A percentile compares a stretch with the other conserved stretches of the same genome.
Conservation (phyloP, 495 filamentous ascomycete species). For the Entonaema liquescens region DNA sequence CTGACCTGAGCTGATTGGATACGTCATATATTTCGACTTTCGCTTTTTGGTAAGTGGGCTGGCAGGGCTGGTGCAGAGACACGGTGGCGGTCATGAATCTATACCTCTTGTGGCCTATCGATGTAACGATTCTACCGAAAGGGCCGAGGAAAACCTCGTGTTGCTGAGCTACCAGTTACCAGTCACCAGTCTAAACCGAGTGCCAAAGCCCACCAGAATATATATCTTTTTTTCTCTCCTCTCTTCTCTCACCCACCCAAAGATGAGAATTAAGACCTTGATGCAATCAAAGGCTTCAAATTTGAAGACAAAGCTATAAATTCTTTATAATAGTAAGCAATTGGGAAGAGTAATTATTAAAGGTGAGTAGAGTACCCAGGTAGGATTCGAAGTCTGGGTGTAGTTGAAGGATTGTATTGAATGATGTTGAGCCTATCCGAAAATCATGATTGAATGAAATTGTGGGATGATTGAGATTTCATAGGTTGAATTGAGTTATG, state of each 20-base stretch:
- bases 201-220: constrained; percentile 29
- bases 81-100: constrained; percentile 27
- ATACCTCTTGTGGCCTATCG: constrained; percentile 24
- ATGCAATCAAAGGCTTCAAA: neutral
- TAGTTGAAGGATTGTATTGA: neutral
- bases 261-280: neutral
- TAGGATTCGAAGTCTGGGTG: neutral
- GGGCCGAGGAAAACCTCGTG: constrained; percentile 46
- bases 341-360: neutral
- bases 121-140: constrained; percentile 40
- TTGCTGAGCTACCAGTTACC: constrained; percentile 39
- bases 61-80: constrained; percentile 21
- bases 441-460: neutral
- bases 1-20: constrained; percentile 32
- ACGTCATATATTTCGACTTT: constrained; percentile 45
- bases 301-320: neutral
- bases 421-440: too few relatives aligned
- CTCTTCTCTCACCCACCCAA: neutral
- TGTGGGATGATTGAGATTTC: neutral
- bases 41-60: constrained; percentile 39
- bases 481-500: neutral
- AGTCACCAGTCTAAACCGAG: constrained; percentile 22
- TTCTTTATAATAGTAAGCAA: neutral
- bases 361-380: neutral
- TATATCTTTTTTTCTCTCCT: constrained; percentile 2